A percentile compares a stretch with the other conserved stretches of the same genome.
Conservation (phyloP, 768 basidiomycete species). For the Cubamyces sp. region DNA sequence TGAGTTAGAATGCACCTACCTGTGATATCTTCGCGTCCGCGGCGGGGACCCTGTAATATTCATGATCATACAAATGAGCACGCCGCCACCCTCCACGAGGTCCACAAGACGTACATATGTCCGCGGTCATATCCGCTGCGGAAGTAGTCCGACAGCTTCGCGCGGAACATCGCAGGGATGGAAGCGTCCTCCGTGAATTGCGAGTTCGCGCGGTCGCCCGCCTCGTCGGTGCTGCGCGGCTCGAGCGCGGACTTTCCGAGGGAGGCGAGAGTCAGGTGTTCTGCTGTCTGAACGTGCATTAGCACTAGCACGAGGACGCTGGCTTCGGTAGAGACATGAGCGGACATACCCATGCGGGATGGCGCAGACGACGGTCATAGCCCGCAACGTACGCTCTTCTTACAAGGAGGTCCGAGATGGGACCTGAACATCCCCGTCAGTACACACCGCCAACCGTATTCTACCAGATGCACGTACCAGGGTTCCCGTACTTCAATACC, state of each 20-base stretch:
- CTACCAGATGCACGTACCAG: slow-evolving; percentile 53
- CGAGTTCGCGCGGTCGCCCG: slow-evolving; percentile 75
- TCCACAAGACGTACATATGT: slow-evolving; percentile 73
- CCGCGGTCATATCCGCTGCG: slow-evolving; percentile 94
- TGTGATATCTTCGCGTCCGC: slow-evolving; percentile 94
- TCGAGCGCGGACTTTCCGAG: slow-evolving; percentile 54
- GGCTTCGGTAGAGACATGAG: background rate
- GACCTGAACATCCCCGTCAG: slow-evolving; percentile 54
- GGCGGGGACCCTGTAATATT: slow-evolving; percentile 77
- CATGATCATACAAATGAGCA: background rate
- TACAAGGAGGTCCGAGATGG: slow-evolving; percentile 77
- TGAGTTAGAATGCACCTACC: slow-evolving; percentile 39
- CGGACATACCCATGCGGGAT: slow-evolving; percentile 86
- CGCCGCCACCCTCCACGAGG: background rate
- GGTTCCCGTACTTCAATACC: slow-evolving; percentile 79
- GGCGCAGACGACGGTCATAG: slow-evolving; percentile 88
- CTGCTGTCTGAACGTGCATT: slow-evolving; percentile 73
- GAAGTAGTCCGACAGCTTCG: slow-evolving; percentile 88
- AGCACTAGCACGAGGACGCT: background rate
- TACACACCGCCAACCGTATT: background rate
- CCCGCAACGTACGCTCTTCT: slow-evolving; percentile 85
- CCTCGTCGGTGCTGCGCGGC: slow-evolving; percentile 41
- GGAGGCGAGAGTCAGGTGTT: slow-evolving; percentile 85
- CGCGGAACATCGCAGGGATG: slow-evolving; percentile 77
- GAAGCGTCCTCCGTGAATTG: slow-evolving; percentile 83